Evolutionary conservation across 2,329 filamentous ascomycete genomes (phyloP).

Genomic region (Trichoderma lentiforme): DNA sequence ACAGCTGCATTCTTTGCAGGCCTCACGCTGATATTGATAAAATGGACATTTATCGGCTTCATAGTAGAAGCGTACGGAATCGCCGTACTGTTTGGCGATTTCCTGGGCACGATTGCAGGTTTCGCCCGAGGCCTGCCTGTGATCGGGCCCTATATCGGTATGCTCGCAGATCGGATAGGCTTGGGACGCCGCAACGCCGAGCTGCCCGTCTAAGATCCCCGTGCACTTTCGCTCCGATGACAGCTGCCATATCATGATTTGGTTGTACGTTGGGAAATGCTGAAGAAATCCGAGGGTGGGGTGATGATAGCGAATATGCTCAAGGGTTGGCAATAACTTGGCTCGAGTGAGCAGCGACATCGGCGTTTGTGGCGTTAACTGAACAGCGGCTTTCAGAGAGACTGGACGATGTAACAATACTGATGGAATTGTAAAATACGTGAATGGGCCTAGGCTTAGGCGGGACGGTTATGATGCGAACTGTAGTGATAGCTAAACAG

Average conservation of each 20-base stretch:
- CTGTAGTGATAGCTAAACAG: background rate
- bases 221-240: background rate
- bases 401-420: background rate
- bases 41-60: conserved; percentile 92
- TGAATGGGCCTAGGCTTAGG: background rate
- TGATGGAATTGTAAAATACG: conserved; percentile 7
- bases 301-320: background rate
- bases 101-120: conserved; percentile 84
- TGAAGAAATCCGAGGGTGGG: background rate
- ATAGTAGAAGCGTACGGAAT: conserved; percentile 89
- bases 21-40: conserved; percentile 78
- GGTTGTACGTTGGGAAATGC: background rate
- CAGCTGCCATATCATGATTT: background rate
- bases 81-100: conserved; percentile 90
- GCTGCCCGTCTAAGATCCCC: conserved; percentile 61
- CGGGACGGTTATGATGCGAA: background rate
- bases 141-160: conserved; percentile 80
- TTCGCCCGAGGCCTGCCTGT: conserved; percentile 84
- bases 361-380: conserved; percentile 16
- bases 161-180: conserved; percentile 66
- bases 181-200: conserved; percentile 70
- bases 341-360: background rate
- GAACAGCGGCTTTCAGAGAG: background rate
- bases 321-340: background rate
- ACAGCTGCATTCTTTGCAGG: conserved; percentile 84